These are phyloP conservation scores for Albifimbria verrucaria DNA, from an alignment of 2,329 filamentous ascomycete genomes.

Conservation along the genomic window DNA sequence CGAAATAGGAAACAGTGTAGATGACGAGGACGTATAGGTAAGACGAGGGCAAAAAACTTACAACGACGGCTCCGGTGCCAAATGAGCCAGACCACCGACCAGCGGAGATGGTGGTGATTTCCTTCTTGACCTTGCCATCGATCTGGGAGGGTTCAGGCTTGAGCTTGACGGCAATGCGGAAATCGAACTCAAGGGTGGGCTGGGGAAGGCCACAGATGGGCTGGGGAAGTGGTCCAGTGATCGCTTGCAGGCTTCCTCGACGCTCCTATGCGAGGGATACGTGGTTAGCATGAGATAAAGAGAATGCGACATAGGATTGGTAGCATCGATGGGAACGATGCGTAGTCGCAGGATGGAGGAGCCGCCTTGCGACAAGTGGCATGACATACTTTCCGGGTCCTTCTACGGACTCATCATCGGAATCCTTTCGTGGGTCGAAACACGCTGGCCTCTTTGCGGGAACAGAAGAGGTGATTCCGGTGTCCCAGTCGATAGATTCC, in stretches of 20 bases:
- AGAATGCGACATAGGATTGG: neutral
- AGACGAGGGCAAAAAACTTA: slow-evolving; percentile 22
- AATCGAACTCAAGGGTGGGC: slow-evolving; percentile 45
- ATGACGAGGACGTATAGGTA: neutral
- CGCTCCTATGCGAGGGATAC: slow-evolving; percentile 18
- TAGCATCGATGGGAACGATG: neutral
- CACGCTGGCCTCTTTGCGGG: neutral
- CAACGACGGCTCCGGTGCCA: slow-evolving; percentile 44
- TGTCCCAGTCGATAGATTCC: neutral
- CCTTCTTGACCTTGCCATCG: slow-evolving; percentile 40
- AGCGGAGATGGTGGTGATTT: slow-evolving; percentile 46
- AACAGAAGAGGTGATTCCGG: neutral
- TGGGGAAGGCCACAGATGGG: slow-evolving; percentile 39
- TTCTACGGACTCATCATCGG: neutral
- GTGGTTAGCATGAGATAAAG: neutral
- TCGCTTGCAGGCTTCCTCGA: slow-evolving; percentile 36
- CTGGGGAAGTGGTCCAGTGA: slow-evolving; percentile 38
- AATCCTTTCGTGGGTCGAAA: neutral
- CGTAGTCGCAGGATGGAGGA: neutral
- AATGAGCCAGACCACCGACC: slow-evolving; percentile 47
- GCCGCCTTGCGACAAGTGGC: neutral
- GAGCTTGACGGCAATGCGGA: slow-evolving; percentile 45
- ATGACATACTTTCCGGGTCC: neutral
- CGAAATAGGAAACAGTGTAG: slow-evolving; percentile 1
- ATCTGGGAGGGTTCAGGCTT: slow-evolving; percentile 41